These are phyloP conservation scores for Ophiosphaerella herpotricha DNA, from an alignment of 2,329 filamentous ascomycete genomes.

Conservation along the genomic window DNA sequence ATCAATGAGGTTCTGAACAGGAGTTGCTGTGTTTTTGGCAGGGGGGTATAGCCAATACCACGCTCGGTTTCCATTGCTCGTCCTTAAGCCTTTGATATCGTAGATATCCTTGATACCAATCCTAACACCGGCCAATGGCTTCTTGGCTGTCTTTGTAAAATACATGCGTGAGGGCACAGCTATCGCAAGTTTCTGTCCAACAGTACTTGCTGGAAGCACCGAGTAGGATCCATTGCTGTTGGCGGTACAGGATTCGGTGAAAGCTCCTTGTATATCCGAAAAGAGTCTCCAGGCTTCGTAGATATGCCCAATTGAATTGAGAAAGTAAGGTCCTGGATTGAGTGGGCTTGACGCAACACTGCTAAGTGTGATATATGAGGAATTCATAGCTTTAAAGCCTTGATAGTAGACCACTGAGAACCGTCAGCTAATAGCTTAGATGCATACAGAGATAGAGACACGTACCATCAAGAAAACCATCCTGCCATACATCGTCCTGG, in stretches of 20 bases:
- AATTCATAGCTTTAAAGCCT: slow-evolving; percentile 27
- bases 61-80: slow-evolving; percentile 62
- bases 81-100: slow-evolving; percentile 61
- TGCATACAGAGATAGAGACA: neutral
- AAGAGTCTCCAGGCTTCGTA: slow-evolving; percentile 57
- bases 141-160: slow-evolving; percentile 56
- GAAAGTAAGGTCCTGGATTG: slow-evolving; percentile 57
- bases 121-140: slow-evolving; percentile 64
- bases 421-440: slow-evolving; percentile 29
- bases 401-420: slow-evolving; percentile 28
- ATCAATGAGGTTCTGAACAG: slow-evolving; percentile 62
- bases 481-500: slow-evolving; percentile 50
- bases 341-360: slow-evolving; percentile 29
- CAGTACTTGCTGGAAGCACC: slow-evolving; percentile 45
- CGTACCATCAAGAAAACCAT: slow-evolving; percentile 45
- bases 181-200: slow-evolving; percentile 46
- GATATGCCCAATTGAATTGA: slow-evolving; percentile 52
- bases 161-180: slow-evolving; percentile 65
- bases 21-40: slow-evolving; percentile 53
- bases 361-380: slow-evolving; percentile 19
- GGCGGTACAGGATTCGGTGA: slow-evolving; percentile 53
- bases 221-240: slow-evolving; percentile 48
- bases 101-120: slow-evolving; percentile 68
- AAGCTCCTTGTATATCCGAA: slow-evolving; percentile 55
- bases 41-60: slow-evolving; percentile 60